Evolutionary conservation across 108 stramenopile species (phyloP).

Genomic region (Licmophora abbreviata): DNA sequence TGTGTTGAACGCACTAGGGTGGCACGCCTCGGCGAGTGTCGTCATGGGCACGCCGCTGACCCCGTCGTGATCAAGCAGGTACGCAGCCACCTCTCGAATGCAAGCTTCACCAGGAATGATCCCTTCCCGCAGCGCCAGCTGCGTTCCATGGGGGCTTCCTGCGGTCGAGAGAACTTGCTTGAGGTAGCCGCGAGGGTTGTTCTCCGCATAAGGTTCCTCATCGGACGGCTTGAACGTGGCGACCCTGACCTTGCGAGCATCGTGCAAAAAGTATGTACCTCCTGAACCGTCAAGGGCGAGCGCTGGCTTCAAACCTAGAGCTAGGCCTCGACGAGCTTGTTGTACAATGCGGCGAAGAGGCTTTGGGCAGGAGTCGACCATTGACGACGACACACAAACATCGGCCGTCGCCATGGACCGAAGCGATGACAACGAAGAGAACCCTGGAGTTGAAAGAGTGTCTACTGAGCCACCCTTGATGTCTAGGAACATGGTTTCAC

Average conservation of each 20-base stretch:
- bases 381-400: slow-evolving; percentile 57
- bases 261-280: slow-evolving; percentile 93
- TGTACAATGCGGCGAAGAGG: slow-evolving; percentile 46
- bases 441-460: slow-evolving; percentile 11
- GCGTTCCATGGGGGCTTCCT: slow-evolving; percentile 18
- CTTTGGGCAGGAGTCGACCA: slow-evolving; percentile 54
- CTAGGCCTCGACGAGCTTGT: slow-evolving; percentile 52
- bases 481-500: slow-evolving; percentile 74
- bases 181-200: slow-evolving; percentile 91
- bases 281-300: slow-evolving; percentile 92
- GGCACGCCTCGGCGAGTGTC: slow-evolving; percentile 88
- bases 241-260: slow-evolving; percentile 70
- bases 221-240: slow-evolving; percentile 97
- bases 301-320: slow-evolving; percentile 76
- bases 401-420: slow-evolving; percentile 33
- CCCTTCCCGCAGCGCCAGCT: slow-evolving; percentile 78
- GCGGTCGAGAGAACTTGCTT: too few species aligned
- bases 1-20: slow-evolving; percentile 78
- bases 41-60: slow-evolving; percentile 93
- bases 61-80: slow-evolving; percentile 81
- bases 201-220: slow-evolving; percentile 96
- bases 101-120: slow-evolving; percentile 92
- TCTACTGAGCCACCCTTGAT: slow-evolving; percentile 23
- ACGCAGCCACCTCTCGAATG: slow-evolving; percentile 96
- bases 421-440: slow-evolving; percentile 28